Conservation (phyloP, 352 stramenopile species). For the Phytophthora sp. region DNA sequence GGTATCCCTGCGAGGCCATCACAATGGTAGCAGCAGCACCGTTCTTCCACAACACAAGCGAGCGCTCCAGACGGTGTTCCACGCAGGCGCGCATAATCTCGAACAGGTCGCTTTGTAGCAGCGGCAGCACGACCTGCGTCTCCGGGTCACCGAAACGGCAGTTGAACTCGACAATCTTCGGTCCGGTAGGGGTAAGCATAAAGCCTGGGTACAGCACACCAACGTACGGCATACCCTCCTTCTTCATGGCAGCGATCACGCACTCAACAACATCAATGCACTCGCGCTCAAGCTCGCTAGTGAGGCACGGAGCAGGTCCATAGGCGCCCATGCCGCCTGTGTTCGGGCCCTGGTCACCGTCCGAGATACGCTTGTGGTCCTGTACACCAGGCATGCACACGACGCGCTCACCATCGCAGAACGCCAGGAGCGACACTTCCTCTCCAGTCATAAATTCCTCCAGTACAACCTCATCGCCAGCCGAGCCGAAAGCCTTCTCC, state of each 20-base stretch:
- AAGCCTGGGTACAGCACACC: slow-evolving; percentile 99
- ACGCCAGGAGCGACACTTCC: slow-evolving; percentile 98
- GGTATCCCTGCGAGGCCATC: slow-evolving; percentile 97
- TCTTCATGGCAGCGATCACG: slow-evolving; percentile 85
- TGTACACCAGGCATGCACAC: slow-evolving; percentile 97
- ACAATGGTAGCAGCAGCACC: slow-evolving; percentile 96
- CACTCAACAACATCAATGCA: slow-evolving; percentile 90
- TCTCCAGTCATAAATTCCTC: slow-evolving; percentile 98
- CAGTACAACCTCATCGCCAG: slow-evolving; percentile 97
- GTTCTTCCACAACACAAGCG: slow-evolving; percentile 91
- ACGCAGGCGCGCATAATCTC: slow-evolving; percentile 97
- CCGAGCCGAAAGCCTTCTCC: slow-evolving; percentile 95
- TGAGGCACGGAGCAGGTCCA: slow-evolving; percentile 96
- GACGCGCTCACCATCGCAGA: slow-evolving; percentile 96
- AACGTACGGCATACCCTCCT: slow-evolving; percentile 97
- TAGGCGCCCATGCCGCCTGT: slow-evolving; percentile 99
- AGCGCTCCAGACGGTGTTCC: slow-evolving; percentile 89
- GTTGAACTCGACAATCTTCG: slow-evolving; percentile 99
- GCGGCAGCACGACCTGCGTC: slow-evolving; percentile 97
- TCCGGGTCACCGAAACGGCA: slow-evolving; percentile 99
- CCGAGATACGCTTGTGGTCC: slow-evolving; percentile 99
- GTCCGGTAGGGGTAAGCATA: slow-evolving; percentile 93
- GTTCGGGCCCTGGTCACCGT: slow-evolving; percentile 98
- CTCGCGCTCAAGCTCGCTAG: slow-evolving; percentile 90
- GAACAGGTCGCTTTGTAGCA: slow-evolving; percentile 98